A percentile compares a stretch with the other conserved stretches of the same genome.
These are phyloP conservation scores for Zoysia pacifica DNA, from an alignment of 176 grass and related monocot genomes.

Conservation along the genomic window DNA sequence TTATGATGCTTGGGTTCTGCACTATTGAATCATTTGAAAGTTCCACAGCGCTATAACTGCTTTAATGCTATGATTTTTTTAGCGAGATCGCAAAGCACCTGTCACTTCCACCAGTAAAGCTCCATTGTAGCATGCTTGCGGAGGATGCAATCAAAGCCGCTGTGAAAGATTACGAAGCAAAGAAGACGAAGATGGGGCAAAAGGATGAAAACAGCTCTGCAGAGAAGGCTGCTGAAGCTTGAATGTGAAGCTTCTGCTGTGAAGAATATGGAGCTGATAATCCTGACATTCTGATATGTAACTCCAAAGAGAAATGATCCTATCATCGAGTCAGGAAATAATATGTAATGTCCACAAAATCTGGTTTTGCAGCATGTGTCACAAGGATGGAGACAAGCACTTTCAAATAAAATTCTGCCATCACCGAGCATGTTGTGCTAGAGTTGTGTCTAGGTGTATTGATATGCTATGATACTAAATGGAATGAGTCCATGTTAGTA, in stretches of 20 bases:
- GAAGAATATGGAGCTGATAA: slow-evolving; percentile 1
- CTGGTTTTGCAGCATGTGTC: slow-evolving; percentile 32
- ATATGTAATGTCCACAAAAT: slow-evolving; percentile 39
- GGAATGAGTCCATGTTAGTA: not conserved
- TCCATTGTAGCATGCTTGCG: slow-evolving; percentile 96
- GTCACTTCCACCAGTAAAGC: slow-evolving; percentile 96
- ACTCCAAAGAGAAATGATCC: not conserved
- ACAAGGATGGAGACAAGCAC: slow-evolving; percentile 12
- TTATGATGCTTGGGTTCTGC: not conserved
- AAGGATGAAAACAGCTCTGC: slow-evolving; percentile 17
- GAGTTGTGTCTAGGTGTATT: not conserved
- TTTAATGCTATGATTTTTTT: slow-evolving; percentile 30
- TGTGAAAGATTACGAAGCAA: slow-evolving; percentile 91
- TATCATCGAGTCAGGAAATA: not conserved
- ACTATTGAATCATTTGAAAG: not conserved
- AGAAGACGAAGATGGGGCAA: slow-evolving; percentile 47
- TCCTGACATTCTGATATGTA: not conserved
- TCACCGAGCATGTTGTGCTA: not conserved
- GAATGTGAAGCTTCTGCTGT: not conserved
- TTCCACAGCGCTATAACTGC: not conserved
- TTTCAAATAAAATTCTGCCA: slow-evolving; percentile 45
- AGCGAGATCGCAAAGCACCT: slow-evolving; percentile 96
- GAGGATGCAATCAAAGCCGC: slow-evolving; percentile 98
- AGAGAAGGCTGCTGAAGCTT: slow-evolving; percentile 49
- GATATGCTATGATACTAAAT: not conserved